Conservation (phyloP, 305 asterid species). For the Fraxinus baroniana region DNA sequence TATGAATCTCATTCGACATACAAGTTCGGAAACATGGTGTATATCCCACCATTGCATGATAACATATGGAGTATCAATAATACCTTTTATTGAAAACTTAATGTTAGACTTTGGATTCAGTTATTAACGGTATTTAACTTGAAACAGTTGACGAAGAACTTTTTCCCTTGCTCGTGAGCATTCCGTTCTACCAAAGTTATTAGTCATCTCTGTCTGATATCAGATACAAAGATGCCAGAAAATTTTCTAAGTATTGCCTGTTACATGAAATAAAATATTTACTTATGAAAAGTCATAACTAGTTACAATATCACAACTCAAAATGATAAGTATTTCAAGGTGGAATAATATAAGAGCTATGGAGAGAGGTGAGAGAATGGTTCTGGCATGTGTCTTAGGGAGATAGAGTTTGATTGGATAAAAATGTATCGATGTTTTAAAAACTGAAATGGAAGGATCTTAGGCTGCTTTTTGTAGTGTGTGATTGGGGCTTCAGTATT, state of each 20-base stretch:
- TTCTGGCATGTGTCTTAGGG: not conserved
- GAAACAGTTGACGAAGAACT: not conserved
- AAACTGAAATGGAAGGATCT: not conserved
- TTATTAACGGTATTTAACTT: not conserved
- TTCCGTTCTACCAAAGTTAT: not conserved
- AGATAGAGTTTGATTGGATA: not conserved
- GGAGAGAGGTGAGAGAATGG: constrained; percentile 1
- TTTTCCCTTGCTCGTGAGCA: not conserved
- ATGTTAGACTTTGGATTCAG: not conserved
- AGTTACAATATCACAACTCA: not conserved
- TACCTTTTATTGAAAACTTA: not conserved
- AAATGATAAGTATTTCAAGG: not conserved
- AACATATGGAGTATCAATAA: not conserved
- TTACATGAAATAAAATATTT: not conserved
- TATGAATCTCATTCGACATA: not conserved
- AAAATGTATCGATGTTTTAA: not conserved
- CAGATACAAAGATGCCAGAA: not conserved
- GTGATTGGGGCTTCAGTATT: not conserved
- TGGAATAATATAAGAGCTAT: not conserved
- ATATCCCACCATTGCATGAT: not conserved
- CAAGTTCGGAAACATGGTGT: not conserved
- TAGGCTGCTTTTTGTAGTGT: not conserved
- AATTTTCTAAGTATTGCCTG: not conserved
- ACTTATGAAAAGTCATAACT: not conserved
- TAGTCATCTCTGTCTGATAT: not conserved